Percentiles rank a stretch among this genome's conserved stretches.
These are phyloP conservation scores for Lactarius tabidus DNA, from an alignment of 768 basidiomycete genomes.

Conservation along the genomic window DNA sequence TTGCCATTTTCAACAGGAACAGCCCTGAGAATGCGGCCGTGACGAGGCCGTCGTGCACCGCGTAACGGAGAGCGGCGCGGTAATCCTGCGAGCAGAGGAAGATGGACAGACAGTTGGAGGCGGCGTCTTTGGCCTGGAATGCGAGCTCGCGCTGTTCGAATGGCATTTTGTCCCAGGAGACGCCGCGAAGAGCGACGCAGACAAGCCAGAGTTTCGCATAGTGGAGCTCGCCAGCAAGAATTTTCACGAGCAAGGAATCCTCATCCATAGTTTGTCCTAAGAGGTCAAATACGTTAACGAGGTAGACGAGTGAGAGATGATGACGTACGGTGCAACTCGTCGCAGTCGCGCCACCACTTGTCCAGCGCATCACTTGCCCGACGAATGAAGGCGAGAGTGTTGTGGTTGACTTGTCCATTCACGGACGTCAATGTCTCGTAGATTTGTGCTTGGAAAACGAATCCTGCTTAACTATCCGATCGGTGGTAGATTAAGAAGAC, in stretches of 20 bases:
- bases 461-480: background rate
- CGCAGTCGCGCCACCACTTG: conserved; percentile 88
- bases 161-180: conserved; percentile 94
- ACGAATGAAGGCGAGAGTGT: conserved; percentile 81
- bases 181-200: conserved; percentile 87
- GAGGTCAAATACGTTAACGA: conserved; percentile 15
- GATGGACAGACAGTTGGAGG: conserved; percentile 77
- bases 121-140: conserved; percentile 93
- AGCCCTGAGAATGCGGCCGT: conserved; percentile 89
- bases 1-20: conserved; percentile 92
- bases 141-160: conserved; percentile 93
- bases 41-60: conserved; percentile 89
- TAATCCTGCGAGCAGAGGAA: conserved; percentile 80
- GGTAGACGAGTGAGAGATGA: background rate
- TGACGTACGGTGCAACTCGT: conserved; percentile 70
- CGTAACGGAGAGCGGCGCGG: conserved; percentile 84
- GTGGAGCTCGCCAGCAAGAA: conserved; percentile 83
- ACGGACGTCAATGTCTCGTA: conserved; percentile 85
- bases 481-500: conserved; percentile 25
- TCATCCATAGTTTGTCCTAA: conserved; percentile 78
- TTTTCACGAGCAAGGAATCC: conserved; percentile 78
- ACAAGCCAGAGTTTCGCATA: conserved; percentile 95
- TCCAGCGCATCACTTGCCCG: conserved; percentile 83
- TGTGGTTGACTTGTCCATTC: conserved; percentile 81
- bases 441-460: conserved; percentile 65